These are phyloP conservation scores for Hanseniaspora meyeri DNA, from an alignment of 805 yeast species.

Conservation along the genomic window DNA sequence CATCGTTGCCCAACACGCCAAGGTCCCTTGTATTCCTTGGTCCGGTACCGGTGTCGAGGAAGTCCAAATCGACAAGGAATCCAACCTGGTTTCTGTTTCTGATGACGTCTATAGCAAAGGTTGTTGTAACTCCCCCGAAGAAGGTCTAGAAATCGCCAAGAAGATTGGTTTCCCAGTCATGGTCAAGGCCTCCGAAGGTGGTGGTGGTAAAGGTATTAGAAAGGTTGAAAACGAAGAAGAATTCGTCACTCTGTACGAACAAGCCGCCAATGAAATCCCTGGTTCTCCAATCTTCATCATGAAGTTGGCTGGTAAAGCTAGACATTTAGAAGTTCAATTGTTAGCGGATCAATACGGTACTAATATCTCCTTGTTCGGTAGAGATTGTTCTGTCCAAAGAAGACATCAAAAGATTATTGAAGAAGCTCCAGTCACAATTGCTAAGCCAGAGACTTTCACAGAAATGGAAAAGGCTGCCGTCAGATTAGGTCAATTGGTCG, in stretches of 20 bases:
- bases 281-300: slow-evolving; percentile 97
- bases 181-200: slow-evolving; percentile 99
- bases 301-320: slow-evolving; percentile 94
- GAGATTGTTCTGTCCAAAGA: slow-evolving; percentile 99
- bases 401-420: slow-evolving; percentile 98
- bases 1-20: slow-evolving; percentile 96
- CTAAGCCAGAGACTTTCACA: slow-evolving; percentile 70
- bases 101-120: slow-evolving; percentile 78
- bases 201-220: slow-evolving; percentile 99
- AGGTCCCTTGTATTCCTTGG: slow-evolving; percentile 99
- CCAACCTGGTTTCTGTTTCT: slow-evolving; percentile 78
- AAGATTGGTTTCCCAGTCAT: slow-evolving; percentile 93
- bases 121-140: slow-evolving; percentile 74
- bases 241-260: slow-evolving; percentile 65
- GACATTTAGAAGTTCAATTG: slow-evolving; percentile 96
- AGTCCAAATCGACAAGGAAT: slow-evolving; percentile 53
- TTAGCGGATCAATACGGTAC: slow-evolving; percentile 98
- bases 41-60: slow-evolving; percentile 93
- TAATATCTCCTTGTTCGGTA: slow-evolving; percentile 90
- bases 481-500: slow-evolving; percentile 89
- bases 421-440: slow-evolving; percentile 97
- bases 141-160: slow-evolving; percentile 76
- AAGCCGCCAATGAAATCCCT: slow-evolving; percentile 94
- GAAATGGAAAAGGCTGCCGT: slow-evolving; percentile 97
- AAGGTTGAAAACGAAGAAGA: slow-evolving; percentile 79